phyloP scores from a whole-genome alignment of 75 land plant genomes.

The Isoetes taiwanensis region DNA sequence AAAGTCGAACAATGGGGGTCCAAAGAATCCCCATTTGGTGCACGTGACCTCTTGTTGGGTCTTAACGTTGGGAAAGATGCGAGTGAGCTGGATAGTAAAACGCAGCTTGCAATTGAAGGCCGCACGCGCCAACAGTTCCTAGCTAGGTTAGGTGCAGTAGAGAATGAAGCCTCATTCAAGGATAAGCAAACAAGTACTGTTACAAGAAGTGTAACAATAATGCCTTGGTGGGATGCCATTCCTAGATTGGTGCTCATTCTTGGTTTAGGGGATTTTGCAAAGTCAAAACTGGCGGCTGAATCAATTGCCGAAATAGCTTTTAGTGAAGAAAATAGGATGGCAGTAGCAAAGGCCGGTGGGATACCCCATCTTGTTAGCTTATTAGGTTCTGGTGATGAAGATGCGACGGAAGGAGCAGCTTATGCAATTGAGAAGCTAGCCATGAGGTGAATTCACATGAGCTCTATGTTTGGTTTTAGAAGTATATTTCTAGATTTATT shows the following conservation, averaged over 20 bases:
- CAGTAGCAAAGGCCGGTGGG: slow-evolving; percentile 75
- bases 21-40: slow-evolving; percentile 55
- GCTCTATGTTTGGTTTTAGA: background rate
- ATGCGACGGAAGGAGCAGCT: slow-evolving; percentile 36
- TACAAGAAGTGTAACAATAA: slow-evolving; percentile 21
- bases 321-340: slow-evolving; percentile 56
- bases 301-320: slow-evolving; percentile 56
- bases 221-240: slow-evolving; percentile 81
- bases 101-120: slow-evolving; percentile 52
- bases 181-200: slow-evolving; percentile 8
- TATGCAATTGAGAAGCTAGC: slow-evolving; percentile 61
- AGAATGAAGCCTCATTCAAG: slow-evolving; percentile 24
- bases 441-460: slow-evolving; percentile 39
- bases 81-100: slow-evolving; percentile 34
- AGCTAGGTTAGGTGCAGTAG: slow-evolving; percentile 62
- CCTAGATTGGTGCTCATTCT: slow-evolving; percentile 79
- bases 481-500: background rate
- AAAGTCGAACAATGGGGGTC: slow-evolving; percentile 23
- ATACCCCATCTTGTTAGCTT: slow-evolving; percentile 43
- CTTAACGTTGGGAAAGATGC: slow-evolving; percentile 29
- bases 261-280: slow-evolving; percentile 46
- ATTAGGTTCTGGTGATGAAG: slow-evolving; percentile 34
- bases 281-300: slow-evolving; percentile 47
- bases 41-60: slow-evolving; percentile 61
- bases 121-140: slow-evolving; percentile 69